Evolutionary conservation across 495 filamentous ascomycete genomes (phyloP).

Genomic region (Tuber calosporum): DNA sequence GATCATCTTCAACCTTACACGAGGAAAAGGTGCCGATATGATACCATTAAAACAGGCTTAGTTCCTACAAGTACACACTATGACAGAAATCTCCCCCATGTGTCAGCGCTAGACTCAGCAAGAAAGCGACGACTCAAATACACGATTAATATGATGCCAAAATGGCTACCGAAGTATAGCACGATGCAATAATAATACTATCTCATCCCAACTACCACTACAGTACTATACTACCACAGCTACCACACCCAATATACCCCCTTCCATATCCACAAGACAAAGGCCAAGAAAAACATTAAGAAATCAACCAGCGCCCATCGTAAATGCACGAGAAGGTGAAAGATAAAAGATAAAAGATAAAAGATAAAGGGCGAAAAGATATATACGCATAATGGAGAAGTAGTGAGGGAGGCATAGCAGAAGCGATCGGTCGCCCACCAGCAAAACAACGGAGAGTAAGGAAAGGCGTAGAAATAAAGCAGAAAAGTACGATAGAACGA

Average conservation of each 20-base stretch:
- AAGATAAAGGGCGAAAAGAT: background rate
- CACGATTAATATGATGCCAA: background rate
- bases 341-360: background rate
- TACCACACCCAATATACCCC: background rate
- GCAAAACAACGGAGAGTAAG: background rate
- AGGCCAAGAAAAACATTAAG: background rate
- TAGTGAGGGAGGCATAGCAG: background rate
- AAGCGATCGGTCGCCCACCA: background rate
- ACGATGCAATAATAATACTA: conserved; percentile 1
- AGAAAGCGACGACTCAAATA: background rate
- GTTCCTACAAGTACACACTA: background rate
- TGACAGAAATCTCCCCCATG: background rate
- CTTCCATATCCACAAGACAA: background rate
- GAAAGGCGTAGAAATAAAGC: conserved; percentile 3
- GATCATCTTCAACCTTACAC: background rate
- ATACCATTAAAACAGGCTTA: background rate
- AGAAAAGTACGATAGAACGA: conserved; percentile 9
- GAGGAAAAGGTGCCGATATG: background rate
- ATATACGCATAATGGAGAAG: background rate
- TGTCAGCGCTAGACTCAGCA: background rate
- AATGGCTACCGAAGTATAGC: background rate
- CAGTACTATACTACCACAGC: background rate
- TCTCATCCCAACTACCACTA: background rate
- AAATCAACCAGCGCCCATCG: conserved; percentile 1
- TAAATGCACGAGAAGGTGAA: background rate